These are phyloP conservation scores for Plasmodium yoelii DNA, from an alignment of 169 alveolate genomes.

Conservation along the genomic window DNA sequence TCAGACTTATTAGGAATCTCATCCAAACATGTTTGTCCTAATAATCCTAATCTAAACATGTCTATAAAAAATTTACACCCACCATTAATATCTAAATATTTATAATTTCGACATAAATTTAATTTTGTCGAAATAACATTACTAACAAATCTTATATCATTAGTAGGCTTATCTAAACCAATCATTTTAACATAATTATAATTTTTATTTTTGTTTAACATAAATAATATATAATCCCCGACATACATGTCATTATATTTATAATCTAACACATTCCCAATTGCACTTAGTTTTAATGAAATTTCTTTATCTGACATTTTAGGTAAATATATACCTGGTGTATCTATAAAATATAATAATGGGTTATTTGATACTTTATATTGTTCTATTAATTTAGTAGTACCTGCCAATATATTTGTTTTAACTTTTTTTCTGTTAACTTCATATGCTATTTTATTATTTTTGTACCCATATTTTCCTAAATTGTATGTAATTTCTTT, in stretches of 20 bases:
- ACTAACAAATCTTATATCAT: slow-evolving; percentile 79
- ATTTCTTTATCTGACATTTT: slow-evolving; percentile 81
- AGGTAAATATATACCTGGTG: slow-evolving; percentile 77
- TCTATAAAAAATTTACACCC: slow-evolving; percentile 68
- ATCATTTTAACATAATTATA: slow-evolving; percentile 82
- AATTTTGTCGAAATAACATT: slow-evolving; percentile 62
- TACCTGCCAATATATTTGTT: slow-evolving; percentile 70
- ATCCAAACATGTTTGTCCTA: slow-evolving; percentile 59
- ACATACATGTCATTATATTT: slow-evolving; percentile 84
- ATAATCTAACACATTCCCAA: slow-evolving; percentile 88
- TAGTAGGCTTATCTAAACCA: slow-evolving; percentile 84
- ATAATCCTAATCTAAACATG: slow-evolving; percentile 57
- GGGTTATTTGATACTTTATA: slow-evolving; percentile 74
- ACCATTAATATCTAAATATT: slow-evolving; percentile 71
- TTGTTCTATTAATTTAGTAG: slow-evolving; percentile 44
- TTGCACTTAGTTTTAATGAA: slow-evolving; percentile 87
- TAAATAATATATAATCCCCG: slow-evolving; percentile 84
- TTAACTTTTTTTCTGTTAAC: slow-evolving; percentile 56
- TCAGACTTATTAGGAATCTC: slow-evolving; percentile 20
- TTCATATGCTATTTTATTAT: slow-evolving; percentile 64
- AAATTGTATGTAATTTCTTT: slow-evolving; percentile 60
- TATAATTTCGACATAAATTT: slow-evolving; percentile 70
- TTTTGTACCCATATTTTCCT: slow-evolving; percentile 54
- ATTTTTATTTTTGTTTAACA: slow-evolving; percentile 79
- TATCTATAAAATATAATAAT: slow-evolving; percentile 50